phyloP scores from a whole-genome alignment of 2,329 filamentous ascomycete species.

The Xylariaceae sp. region DNA sequence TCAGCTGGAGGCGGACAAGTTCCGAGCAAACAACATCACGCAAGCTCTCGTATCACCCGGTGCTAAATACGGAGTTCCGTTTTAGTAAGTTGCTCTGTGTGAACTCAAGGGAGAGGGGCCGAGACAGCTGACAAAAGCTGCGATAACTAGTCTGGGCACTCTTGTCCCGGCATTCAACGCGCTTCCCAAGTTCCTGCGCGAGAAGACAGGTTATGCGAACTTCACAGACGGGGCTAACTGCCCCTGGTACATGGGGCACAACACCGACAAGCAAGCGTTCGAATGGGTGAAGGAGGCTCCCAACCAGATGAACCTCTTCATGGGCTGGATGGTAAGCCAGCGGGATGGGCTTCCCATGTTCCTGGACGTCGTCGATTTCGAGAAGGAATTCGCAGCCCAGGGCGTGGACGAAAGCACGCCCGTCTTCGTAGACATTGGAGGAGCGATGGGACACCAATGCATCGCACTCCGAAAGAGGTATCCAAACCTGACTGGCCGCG shows the following conservation, averaged over 20 bases:
- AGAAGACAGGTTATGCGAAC: slow-evolving; percentile 13
- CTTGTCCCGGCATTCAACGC: slow-evolving; percentile 13
- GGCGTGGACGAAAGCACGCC: slow-evolving; percentile 7
- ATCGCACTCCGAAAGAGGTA: slow-evolving; percentile 13
- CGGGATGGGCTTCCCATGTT: slow-evolving; percentile 16
- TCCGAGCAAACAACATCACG: slow-evolving; percentile 20
- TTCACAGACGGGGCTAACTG: slow-evolving; percentile 7
- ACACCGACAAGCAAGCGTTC: slow-evolving; percentile 11
- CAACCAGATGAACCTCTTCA: slow-evolving; percentile 12
- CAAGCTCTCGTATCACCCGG: slow-evolving; percentile 13
- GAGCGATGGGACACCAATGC: slow-evolving; percentile 20
- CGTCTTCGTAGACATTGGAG: slow-evolving; percentile 23
- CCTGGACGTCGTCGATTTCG: slow-evolving; percentile 17
- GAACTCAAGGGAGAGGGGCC: no score
- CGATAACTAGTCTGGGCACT: slow-evolving; percentile 11
- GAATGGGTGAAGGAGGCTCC: slow-evolving; percentile 17
- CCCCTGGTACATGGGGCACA: slow-evolving; percentile 15
- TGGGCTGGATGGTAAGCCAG: slow-evolving; percentile 18
- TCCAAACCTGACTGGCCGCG: slow-evolving; percentile 17
- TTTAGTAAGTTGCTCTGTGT: neutral
- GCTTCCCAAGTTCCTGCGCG: slow-evolving; percentile 17
- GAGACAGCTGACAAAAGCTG: no score
- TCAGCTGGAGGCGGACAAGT: slow-evolving; percentile 15
- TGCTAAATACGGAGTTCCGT: slow-evolving; percentile 17
- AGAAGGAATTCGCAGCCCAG: slow-evolving; percentile 12